phyloP scores from a whole-genome alignment of 148 eudicot species.

The Simmondsia chinensis region DNA sequence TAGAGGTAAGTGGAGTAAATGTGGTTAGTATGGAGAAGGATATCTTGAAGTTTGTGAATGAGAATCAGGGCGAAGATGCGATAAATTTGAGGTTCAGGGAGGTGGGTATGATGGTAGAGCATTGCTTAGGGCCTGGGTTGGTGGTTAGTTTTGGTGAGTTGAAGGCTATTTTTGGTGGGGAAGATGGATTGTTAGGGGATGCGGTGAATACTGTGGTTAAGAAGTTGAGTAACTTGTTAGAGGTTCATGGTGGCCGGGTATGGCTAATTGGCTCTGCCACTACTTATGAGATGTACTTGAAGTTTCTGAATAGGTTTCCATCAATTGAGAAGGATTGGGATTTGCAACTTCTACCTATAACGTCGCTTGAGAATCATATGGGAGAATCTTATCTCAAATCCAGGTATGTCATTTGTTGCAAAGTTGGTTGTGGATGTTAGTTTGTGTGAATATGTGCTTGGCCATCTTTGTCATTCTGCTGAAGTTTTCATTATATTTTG shows the following conservation, averaged over 20 bases:
- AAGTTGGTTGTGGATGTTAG: not conserved
- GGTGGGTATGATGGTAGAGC: constrained; percentile 28
- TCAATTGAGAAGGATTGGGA: constrained; percentile 60
- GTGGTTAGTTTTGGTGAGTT: constrained; percentile 48
- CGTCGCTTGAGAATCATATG: constrained; percentile 31
- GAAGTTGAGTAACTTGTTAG: constrained; percentile 35
- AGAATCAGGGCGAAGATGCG: constrained; percentile 20
- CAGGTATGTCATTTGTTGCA: constrained; percentile 21
- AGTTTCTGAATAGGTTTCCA: constrained; percentile 51
- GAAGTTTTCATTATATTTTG: too few species aligned
- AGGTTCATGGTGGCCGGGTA: constrained; percentile 30
- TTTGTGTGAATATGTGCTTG: not conserved
- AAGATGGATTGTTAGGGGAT: constrained; percentile 16
- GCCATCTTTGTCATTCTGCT: not conserved
- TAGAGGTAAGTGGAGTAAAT: constrained; percentile 29
- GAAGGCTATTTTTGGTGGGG: constrained; percentile 32
- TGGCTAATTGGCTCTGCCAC: constrained; percentile 65
- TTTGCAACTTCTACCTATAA: constrained; percentile 56
- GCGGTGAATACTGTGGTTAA: constrained; percentile 29
- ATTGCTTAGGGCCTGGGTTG: constrained; percentile 44
- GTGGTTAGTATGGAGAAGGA: constrained; percentile 41
- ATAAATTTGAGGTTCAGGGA: constrained; percentile 37
- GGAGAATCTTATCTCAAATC: constrained; percentile 49
- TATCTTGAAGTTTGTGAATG: constrained; percentile 22
- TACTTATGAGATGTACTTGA: constrained; percentile 48